Conservation (phyloP, 2,329 filamentous ascomycete genomes). For the Colletotrichum godetiae region DNA sequence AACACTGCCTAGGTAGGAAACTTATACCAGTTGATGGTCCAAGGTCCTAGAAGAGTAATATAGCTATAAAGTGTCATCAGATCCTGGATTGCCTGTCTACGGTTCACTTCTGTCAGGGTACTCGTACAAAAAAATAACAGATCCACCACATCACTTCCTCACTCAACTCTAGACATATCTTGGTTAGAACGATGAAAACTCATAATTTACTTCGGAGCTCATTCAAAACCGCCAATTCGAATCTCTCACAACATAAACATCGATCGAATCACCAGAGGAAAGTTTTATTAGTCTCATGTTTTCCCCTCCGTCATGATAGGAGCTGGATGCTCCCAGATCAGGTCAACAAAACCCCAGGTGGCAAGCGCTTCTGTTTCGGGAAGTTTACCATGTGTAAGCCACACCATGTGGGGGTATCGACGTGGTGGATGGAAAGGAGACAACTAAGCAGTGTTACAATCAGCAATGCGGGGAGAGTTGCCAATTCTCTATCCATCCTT, state of each 20-base stretch:
- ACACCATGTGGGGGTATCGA: not conserved
- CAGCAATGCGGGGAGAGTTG: not conserved
- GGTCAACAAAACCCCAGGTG: not conserved
- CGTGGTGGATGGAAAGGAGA: constrained; percentile 6
- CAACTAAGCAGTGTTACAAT: not conserved
- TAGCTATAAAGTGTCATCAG: not conserved
- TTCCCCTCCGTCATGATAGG: not conserved
- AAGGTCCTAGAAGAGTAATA: not conserved
- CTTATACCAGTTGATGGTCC: not conserved
- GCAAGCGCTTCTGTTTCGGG: constrained; percentile 1
- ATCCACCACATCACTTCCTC: not conserved
- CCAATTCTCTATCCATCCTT: not conserved
- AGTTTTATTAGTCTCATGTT: not conserved
- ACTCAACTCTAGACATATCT: not conserved
- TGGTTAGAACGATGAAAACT: not conserved
- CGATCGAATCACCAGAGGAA: not conserved
- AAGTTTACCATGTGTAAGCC: constrained; percentile 2
- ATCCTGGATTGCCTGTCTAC: not conserved
- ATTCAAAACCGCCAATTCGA: not conserved
- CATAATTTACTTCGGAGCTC: not conserved
- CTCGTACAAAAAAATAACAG: not conserved
- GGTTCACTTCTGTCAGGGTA: not conserved
- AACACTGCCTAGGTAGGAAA: not conserved
- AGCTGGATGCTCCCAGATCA: not conserved
- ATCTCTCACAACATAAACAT: not conserved